These are phyloP conservation scores for Psilocybe cubensis DNA, from an alignment of 768 basidiomycete species.

Conservation along the genomic window DNA sequence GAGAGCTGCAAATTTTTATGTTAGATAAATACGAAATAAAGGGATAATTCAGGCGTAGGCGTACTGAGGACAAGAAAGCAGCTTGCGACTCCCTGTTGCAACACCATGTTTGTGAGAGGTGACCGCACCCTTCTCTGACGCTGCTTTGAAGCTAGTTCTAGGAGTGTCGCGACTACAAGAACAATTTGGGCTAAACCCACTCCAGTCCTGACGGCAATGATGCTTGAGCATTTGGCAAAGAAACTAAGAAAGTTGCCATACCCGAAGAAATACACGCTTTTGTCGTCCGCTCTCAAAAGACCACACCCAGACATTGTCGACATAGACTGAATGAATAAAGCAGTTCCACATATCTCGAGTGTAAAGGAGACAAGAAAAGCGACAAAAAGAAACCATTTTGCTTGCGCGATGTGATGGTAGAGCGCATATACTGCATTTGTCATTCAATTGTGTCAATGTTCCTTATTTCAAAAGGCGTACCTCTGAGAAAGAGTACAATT, in stretches of 20 bases:
- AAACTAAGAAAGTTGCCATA: not conserved
- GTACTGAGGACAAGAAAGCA: conserved; percentile 10
- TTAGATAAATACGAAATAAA: not conserved
- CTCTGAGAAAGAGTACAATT: conserved; percentile 22
- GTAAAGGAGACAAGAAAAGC: conserved; percentile 4
- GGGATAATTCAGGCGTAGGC: not conserved
- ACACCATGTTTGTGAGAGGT: conserved; percentile 8
- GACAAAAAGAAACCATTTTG: conserved; percentile 8
- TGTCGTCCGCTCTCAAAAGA: not conserved
- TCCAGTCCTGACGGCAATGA: not conserved
- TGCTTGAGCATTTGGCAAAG: not conserved
- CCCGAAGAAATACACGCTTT: conserved; percentile 4
- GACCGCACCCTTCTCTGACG: conserved; percentile 8
- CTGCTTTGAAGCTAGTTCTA: not conserved
- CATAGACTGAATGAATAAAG: conserved; percentile 3
- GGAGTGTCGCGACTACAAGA: conserved; percentile 1
- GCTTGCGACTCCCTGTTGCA: conserved; percentile 8
- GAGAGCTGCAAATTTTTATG: conserved; percentile 4
- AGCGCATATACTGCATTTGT: conserved; percentile 18
- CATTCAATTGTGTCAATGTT: not conserved
- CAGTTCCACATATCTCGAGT: conserved; percentile 15
- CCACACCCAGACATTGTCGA: conserved; percentile 3
- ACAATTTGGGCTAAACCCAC: not conserved
- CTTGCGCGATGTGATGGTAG: conserved; percentile 18
- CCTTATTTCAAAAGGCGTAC: conserved; percentile 1